These are phyloP conservation scores for Bipolaris sorokiniana DNA, from an alignment of 2,329 filamentous ascomycete genomes.

Conservation along the genomic window DNA sequence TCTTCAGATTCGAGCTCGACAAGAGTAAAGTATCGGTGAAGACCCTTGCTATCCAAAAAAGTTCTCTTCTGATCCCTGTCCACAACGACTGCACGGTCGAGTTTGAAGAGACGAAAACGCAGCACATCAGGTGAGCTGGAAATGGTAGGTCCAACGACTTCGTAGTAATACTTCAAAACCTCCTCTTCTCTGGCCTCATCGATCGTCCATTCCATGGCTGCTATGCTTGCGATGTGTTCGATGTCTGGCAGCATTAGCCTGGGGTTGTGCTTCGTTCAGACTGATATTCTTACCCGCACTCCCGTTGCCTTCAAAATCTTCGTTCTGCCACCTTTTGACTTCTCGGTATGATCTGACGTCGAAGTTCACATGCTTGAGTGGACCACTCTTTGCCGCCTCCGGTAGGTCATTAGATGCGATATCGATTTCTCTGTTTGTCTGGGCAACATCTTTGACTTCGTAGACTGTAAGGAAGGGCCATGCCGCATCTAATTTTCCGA, in stretches of 20 bases:
- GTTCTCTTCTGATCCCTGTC: slow-evolving; percentile 2
- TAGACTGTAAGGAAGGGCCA: slow-evolving; percentile 22
- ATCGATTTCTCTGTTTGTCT: too few species aligned
- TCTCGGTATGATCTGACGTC: slow-evolving; percentile 22
- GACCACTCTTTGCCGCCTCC: slow-evolving; percentile 1
- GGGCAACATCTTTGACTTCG: slow-evolving; percentile 9
- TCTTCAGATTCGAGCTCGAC: slow-evolving; percentile 24
- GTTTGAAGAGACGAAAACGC: slow-evolving; percentile 22
- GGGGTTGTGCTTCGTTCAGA: background rate
- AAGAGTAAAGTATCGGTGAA: slow-evolving; percentile 20
- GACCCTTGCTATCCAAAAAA: slow-evolving; percentile 11
- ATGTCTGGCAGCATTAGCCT: slow-evolving; percentile 17
- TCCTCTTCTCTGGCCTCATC: slow-evolving; percentile 16
- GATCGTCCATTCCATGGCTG: slow-evolving; percentile 24
- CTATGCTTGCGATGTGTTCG: slow-evolving; percentile 18
- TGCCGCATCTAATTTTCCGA: slow-evolving; percentile 24
- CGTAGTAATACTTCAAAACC: slow-evolving; percentile 16
- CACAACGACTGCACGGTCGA: slow-evolving; percentile 17
- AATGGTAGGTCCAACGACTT: slow-evolving; percentile 15
- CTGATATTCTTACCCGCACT: slow-evolving; percentile 12
- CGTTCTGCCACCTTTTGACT: slow-evolving; percentile 20
- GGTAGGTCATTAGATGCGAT: slow-evolving; percentile 3
- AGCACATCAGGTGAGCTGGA: slow-evolving; percentile 18
- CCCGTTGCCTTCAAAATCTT: slow-evolving; percentile 19
- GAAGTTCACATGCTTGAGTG: slow-evolving; percentile 16